phyloP scores from a whole-genome alignment of 2,329 filamentous ascomycete species.

The Fusarium sp. region DNA sequence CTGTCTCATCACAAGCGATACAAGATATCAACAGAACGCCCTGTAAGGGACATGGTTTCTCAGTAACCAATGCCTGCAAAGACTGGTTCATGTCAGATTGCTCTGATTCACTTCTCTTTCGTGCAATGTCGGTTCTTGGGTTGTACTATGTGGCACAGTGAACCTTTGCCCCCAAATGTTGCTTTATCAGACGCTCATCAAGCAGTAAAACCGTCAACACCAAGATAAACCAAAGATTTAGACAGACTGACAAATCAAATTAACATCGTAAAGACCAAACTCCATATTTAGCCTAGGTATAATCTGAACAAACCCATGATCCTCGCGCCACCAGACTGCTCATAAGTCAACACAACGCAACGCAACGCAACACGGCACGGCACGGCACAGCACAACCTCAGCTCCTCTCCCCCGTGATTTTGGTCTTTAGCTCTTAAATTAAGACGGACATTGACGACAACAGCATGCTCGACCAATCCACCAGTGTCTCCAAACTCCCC shows the following conservation, averaged over 20 bases:
- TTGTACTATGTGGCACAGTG: neutral
- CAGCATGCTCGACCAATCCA: constrained; percentile 20
- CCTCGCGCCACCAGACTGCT: constrained; percentile 35
- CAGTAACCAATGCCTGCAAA: neutral
- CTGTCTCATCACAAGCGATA: neutral
- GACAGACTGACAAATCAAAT: neutral
- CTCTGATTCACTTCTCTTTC: neutral
- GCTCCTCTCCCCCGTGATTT: neutral
- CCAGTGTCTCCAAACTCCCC: constrained; percentile 19
- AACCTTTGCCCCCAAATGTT: neutral
- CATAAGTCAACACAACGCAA: constrained; percentile 4
- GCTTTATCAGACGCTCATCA: neutral
- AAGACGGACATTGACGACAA: constrained; percentile 20
- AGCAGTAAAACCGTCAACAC: neutral
- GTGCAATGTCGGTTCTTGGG: neutral
- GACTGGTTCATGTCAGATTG: neutral
- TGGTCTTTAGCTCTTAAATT: constrained; percentile 26
- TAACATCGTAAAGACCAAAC: constrained; percentile 30
- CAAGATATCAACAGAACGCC: neutral
- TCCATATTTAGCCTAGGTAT: constrained; percentile 44
- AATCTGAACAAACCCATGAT: constrained; percentile 40
- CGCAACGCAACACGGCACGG: neutral
- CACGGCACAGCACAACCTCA: neutral
- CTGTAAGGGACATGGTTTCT: neutral
- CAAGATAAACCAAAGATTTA: neutral